These are phyloP conservation scores for Apiospora saccharicola DNA, from an alignment of 2,329 filamentous ascomycete genomes.

Conservation along the genomic window DNA sequence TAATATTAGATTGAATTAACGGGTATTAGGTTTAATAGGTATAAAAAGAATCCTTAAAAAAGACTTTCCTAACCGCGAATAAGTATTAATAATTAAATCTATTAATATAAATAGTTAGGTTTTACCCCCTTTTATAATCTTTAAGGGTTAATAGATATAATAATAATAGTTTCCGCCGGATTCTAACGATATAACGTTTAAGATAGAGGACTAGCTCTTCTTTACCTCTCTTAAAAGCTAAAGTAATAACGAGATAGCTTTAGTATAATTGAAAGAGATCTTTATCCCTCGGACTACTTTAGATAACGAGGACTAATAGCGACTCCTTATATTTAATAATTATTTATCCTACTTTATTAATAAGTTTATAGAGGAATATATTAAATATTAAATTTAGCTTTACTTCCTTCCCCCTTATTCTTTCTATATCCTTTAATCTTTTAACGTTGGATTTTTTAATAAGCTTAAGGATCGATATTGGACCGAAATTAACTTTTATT, in stretches of 20 bases:
- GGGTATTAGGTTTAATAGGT: background rate
- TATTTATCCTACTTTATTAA: background rate
- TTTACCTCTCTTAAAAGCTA: background rate
- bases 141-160: background rate
- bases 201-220: background rate
- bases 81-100: background rate
- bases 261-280: background rate
- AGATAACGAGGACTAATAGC: background rate
- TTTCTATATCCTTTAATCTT: background rate
- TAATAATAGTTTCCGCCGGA: background rate
- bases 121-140: background rate
- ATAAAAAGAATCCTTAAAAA: background rate
- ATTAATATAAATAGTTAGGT: background rate
- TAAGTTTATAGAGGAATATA: background rate
- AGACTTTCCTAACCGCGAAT: background rate
- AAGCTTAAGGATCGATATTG: background rate
- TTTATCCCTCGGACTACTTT: background rate
- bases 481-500: background rate
- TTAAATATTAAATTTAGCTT: background rate
- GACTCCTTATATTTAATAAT: background rate
- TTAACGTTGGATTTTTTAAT: background rate
- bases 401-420: background rate
- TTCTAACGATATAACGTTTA: background rate
- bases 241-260: background rate
- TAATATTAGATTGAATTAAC: background rate